phyloP scores from a whole-genome alignment of 352 stramenopile species.

The Plasmopara halstedii region DNA sequence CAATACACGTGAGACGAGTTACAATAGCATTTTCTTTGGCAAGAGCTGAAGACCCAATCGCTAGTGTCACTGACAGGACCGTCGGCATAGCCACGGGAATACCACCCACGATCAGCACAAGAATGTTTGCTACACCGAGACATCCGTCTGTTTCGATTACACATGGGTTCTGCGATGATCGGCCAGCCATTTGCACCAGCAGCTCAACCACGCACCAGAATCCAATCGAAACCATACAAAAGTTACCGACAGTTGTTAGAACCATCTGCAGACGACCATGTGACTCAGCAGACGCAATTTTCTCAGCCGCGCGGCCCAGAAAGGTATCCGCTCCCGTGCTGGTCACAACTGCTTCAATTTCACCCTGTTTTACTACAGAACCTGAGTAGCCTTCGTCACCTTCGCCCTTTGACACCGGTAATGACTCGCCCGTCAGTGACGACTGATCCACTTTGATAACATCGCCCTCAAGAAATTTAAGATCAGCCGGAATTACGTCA shows the following conservation, averaged over 20 bases:
- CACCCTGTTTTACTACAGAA: constrained; percentile 82
- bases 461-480: constrained; percentile 79
- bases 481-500: constrained; percentile 89
- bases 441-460: constrained; percentile 86
- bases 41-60: constrained; percentile 85
- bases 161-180: constrained; percentile 68
- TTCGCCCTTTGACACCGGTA: constrained; percentile 85
- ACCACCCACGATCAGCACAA: constrained; percentile 87
- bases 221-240: constrained; percentile 84
- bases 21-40: constrained; percentile 90
- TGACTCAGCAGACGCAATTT: constrained; percentile 69
- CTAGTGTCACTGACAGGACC: constrained; percentile 87
- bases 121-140: constrained; percentile 59
- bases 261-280: constrained; percentile 87
- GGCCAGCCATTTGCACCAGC: constrained; percentile 70
- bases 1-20: constrained; percentile 86
- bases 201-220: constrained; percentile 84
- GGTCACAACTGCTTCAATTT: constrained; percentile 88
- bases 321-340: constrained; percentile 87
- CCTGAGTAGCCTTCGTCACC: constrained; percentile 75
- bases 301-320: constrained; percentile 80
- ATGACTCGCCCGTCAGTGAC: constrained; percentile 90
- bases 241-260: constrained; percentile 89
- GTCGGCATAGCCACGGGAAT: constrained; percentile 93
- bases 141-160: constrained; percentile 74